Conservation (phyloP, 2,329 filamentous ascomycete genomes). For the Periconia macrospinosa region DNA sequence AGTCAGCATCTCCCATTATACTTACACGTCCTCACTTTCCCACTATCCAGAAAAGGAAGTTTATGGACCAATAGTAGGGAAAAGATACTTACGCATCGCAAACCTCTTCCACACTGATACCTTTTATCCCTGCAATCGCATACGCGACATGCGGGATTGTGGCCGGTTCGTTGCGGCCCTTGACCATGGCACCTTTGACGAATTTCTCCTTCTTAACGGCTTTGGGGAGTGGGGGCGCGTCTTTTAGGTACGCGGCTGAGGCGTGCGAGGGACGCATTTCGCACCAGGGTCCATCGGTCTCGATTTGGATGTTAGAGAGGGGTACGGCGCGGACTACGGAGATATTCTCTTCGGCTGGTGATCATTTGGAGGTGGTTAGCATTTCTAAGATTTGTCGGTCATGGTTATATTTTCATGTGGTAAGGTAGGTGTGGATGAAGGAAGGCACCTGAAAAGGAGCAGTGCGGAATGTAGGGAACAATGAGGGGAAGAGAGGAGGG, state of each 20-base stretch:
- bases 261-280: constrained; percentile 90
- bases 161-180: constrained; percentile 91
- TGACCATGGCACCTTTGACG: constrained; percentile 84
- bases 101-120: constrained; percentile 75
- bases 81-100: constrained; percentile 69
- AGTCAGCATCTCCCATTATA: neutral
- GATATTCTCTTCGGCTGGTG: constrained; percentile 65
- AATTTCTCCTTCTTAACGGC: constrained; percentile 96
- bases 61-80: neutral
- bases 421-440: neutral
- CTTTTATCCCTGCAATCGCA: constrained; percentile 85
- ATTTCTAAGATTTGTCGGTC: neutral
- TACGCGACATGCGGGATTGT: constrained; percentile 85
- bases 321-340: constrained; percentile 79
- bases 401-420: neutral
- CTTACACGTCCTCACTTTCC: too few species aligned
- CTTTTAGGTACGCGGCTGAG: constrained; percentile 72
- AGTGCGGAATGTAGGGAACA: neutral
- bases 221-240: constrained; percentile 73
- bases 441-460: too few species aligned
- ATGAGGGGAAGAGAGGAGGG: neutral
- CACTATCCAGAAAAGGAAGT: too few species aligned
- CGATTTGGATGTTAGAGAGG: constrained; percentile 81
- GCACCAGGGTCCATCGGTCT: constrained; percentile 98
- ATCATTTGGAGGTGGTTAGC: neutral